Conservation (phyloP, 371 early-diverging fungal genomes). For the Amoeboaphelidium occidentale region DNA sequence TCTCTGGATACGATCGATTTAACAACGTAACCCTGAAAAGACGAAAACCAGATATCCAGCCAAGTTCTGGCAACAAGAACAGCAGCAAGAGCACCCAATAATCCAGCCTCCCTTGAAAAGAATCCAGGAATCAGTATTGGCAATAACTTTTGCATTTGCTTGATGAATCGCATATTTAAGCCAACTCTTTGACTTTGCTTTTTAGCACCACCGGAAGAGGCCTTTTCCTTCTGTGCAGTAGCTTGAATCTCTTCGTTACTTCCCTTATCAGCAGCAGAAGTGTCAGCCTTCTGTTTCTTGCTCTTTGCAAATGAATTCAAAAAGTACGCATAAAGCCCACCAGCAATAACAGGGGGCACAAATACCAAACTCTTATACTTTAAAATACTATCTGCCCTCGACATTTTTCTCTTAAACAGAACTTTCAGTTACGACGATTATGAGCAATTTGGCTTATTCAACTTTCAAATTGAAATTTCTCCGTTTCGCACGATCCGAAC, state of each 20-base stretch:
- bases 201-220: background rate
- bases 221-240: background rate
- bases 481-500: no score
- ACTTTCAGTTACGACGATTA: no score
- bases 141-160: background rate
- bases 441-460: no score
- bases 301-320: background rate
- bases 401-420: background rate
- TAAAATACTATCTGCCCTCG: background rate
- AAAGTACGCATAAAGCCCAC: background rate
- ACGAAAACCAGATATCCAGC: slow-evolving; percentile 40
- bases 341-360: background rate
- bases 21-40: slow-evolving; percentile 38
- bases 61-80: slow-evolving; percentile 41
- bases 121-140: slow-evolving; percentile 11
- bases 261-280: background rate
- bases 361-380: background rate
- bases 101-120: slow-evolving; percentile 30
- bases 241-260: background rate
- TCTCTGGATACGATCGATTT: slow-evolving; percentile 43
- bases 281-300: background rate
- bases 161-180: slow-evolving; percentile 35
- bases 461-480: no score
- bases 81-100: slow-evolving; percentile 30
- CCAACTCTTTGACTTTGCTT: slow-evolving; percentile 16